phyloP scores from a whole-genome alignment of 164 flowering plant genomes.

The Vitis vinifera region ASM3070453v1 NC_081810.1:1778001-1778500 shows the following conservation, averaged over 20 bases:
- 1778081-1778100: not conserved
- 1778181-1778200: conserved; percentile 18
- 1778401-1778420: no score
- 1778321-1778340: no score
- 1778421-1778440: no score
- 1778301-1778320: no score
- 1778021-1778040: not conserved
- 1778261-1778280: conserved; percentile 6
- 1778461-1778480: no score
- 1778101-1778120: conserved; percentile 22
- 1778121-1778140: conserved; percentile 18
- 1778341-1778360: no score
- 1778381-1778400: no score
- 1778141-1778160: conserved; percentile 24
- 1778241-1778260: conserved; percentile 9
- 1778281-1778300: no score
- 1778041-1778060: not conserved
- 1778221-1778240: not conserved
- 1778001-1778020: not conserved
- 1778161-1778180: conserved; percentile 27
- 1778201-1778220: not conserved
- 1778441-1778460: no score
- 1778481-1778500: no score
- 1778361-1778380: no score
- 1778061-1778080: no score